Conservation (phyloP, 2,329 filamentous ascomycete species). For the Ramularia collo-cygni region DNA sequence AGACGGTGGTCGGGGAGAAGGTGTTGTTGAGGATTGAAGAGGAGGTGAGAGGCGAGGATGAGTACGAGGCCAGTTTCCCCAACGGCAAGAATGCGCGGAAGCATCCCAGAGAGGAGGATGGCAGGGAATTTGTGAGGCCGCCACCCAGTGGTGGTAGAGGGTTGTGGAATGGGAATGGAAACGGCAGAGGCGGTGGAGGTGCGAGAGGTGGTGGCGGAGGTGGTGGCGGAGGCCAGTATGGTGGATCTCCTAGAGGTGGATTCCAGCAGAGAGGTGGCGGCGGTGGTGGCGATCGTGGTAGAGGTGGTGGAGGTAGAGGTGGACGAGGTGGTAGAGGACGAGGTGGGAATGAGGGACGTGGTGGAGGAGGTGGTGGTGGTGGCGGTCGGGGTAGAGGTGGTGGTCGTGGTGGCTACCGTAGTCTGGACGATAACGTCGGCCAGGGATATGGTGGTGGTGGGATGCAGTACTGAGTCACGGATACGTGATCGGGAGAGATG, state of each 20-base stretch:
- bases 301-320: conserved; percentile 28
- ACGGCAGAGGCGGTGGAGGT: conserved; percentile 32
- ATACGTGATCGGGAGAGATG: too few species aligned
- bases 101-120: conserved; percentile 52
- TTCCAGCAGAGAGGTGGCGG: conserved; percentile 11
- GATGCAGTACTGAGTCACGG: conserved; percentile 28
- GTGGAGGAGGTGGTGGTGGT: conserved; percentile 21
- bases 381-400: conserved; percentile 23
- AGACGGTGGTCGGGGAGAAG: conserved; percentile 81
- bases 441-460: conserved; percentile 28
- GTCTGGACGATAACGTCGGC: conserved; percentile 37
- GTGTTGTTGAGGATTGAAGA: conserved; percentile 73
- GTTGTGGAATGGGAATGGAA: not conserved
- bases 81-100: conserved; percentile 58
- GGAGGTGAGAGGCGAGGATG: conserved; percentile 56
- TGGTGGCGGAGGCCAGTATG: conserved; percentile 37
- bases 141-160: not conserved
- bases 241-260: conserved; percentile 15
- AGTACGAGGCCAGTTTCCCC: conserved; percentile 56
- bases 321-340: conserved; percentile 25
- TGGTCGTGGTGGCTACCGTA: conserved; percentile 33
- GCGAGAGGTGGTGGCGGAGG: conserved; percentile 24
- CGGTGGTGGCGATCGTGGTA: conserved; percentile 33
- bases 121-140: conserved; percentile 26
- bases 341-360: conserved; percentile 14